Evolutionary conservation across 78 protist species (phyloP).

Genomic region (Dictyostelium discoideum): dicty_2.7 NC_007091.3:3105501-3106000

Average conservation of each 20-base stretch:
- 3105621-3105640: neutral
- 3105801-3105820: neutral
- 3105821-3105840: neutral
- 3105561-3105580: neutral
- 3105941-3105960: neutral
- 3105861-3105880: neutral
- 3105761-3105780: too few species aligned
- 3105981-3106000: neutral
- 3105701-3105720: neutral
- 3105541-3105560: neutral
- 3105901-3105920: neutral
- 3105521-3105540: neutral
- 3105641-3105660: neutral
- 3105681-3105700: neutral
- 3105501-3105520: neutral
- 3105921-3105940: neutral
- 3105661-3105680: neutral
- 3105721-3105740: neutral
- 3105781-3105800: too few species aligned
- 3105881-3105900: neutral
- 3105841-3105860: neutral
- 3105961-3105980: neutral
- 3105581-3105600: neutral
- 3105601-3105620: neutral
- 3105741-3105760: too few species aligned